Conservation (phyloP, 202 grass and related monocot genomes). For the Zoysia matrella region DNA sequence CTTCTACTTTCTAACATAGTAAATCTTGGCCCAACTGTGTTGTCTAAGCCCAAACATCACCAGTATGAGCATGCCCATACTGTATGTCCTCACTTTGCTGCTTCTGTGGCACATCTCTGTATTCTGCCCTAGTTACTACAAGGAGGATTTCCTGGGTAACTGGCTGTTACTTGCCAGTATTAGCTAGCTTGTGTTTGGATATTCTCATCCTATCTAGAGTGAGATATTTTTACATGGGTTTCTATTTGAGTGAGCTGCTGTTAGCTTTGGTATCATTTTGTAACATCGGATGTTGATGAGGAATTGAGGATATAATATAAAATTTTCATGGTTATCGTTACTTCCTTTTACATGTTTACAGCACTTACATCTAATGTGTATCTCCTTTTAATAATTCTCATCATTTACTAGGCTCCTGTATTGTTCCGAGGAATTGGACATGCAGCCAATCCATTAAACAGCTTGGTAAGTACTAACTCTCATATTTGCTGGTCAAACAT, state of each 20-base stretch:
- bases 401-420: conserved; percentile 72
- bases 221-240: neutral
- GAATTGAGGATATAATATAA: neutral
- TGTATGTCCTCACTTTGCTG: conserved; percentile 6
- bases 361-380: neutral
- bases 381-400: conserved; percentile 10
- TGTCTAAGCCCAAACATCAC: neutral
- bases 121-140: conserved; percentile 1
- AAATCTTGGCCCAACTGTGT: neutral
- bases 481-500: conserved; percentile 5
- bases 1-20: neutral
- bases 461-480: conserved; percentile 61
- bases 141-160: neutral
- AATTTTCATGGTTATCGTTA: neutral
- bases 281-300: neutral
- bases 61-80: neutral
- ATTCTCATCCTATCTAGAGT: neutral
- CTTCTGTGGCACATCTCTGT: neutral
- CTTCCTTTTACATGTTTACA: neutral
- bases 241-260: neutral
- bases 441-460: conserved; percentile 75
- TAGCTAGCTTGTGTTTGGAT: conserved; percentile 17
- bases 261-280: conserved; percentile 6
- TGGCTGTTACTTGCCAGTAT: neutral
- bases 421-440: conserved; percentile 92